Base-by-base conservation (phyloP, 768 basidiomycete species). In the Termitomyces sp. region DNA sequence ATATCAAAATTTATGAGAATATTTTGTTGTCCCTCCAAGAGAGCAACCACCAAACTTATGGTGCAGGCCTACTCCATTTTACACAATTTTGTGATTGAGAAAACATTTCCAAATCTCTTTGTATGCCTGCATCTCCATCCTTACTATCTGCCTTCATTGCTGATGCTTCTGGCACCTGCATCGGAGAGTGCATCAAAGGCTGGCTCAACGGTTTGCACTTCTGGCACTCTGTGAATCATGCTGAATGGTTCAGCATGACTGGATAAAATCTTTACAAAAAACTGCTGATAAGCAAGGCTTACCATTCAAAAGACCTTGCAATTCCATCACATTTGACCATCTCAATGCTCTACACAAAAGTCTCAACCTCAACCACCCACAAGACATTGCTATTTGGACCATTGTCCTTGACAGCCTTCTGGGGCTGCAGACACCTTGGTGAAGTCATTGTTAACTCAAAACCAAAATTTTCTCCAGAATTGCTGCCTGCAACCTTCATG, bases 1-100 rank as follows among this genome's bases (percentile, higher is more conserved):
- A 57, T 14, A 25, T 4, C 4, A 46, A 53, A 21, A 45, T 41
- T 7, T 58, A 41, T 32, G 16, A 42, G 6, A 3, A 56, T 4
- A 19, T 56, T 0, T 16, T 50, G 0, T 21, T 50, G 0, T 21
- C 55, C 4, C 1, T 23, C 1, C 17, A 32, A 4, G 37, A 48
- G 16, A 9, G 21, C 1, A 68, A 64, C 1, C 56, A 56, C 0
- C 31, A 54, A 10, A 57, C 57, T 8, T 73, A 73, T 45, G 68
- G 66, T 4, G 68, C 70, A 1, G 70, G 70, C 2, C 50, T 71
- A 0, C 59, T 72, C 0, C 58, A 60, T 0, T 73, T 68, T 49
- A 66, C 61, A 0, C 68, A 73, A 46, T 73, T 68, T 45, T 73
- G 73, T 29, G 65, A 75, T 42, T 14, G 42, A 1, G 27, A 60